A percentile compares a stretch with the other conserved stretches of the same genome.
These are phyloP conservation scores for Inonotus hispidus DNA, from an alignment of 1,284 basidiomycete species.

Conservation along the genomic window DNA sequence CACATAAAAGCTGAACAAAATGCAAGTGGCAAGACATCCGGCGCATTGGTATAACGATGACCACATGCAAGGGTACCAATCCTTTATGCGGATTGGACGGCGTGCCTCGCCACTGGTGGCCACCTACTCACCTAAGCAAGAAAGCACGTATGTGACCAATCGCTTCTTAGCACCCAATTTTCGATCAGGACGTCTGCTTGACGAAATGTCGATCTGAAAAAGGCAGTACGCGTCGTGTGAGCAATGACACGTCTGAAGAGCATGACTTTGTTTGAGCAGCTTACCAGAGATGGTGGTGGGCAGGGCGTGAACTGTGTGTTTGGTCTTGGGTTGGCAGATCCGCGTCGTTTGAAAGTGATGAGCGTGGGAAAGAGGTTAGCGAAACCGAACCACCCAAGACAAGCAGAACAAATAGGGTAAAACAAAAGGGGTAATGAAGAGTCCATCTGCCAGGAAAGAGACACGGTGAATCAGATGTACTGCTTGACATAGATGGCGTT, in stretches of 20 bases:
- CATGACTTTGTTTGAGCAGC: background rate
- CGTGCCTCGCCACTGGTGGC: background rate
- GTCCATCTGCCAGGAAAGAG: background rate
- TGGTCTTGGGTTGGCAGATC: background rate
- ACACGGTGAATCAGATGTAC: background rate
- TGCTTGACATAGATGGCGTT: too few species aligned
- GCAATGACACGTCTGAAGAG: conserved; percentile 8
- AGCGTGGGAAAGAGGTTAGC: background rate
- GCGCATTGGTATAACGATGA: background rate
- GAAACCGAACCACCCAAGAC: background rate
- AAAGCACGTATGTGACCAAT: background rate
- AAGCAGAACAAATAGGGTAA: background rate
- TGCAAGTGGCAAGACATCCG: background rate
- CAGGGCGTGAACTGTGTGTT: background rate
- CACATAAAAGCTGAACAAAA: background rate
- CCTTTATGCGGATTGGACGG: background rate
- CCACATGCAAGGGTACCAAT: background rate
- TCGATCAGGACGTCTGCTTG: conserved; percentile 4
- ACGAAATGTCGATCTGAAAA: conserved; percentile 15
- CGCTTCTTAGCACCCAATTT: background rate
- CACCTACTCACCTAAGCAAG: background rate
- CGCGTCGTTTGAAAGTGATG: conserved; percentile 3
- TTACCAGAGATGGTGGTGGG: background rate
- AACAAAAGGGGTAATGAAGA: background rate
- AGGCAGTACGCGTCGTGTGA: conserved; percentile 12